Percentiles rank a stretch among this genome's conserved stretches.
Conservation (phyloP, 495 filamentous ascomycete species). For the Podospora conica region DNA sequence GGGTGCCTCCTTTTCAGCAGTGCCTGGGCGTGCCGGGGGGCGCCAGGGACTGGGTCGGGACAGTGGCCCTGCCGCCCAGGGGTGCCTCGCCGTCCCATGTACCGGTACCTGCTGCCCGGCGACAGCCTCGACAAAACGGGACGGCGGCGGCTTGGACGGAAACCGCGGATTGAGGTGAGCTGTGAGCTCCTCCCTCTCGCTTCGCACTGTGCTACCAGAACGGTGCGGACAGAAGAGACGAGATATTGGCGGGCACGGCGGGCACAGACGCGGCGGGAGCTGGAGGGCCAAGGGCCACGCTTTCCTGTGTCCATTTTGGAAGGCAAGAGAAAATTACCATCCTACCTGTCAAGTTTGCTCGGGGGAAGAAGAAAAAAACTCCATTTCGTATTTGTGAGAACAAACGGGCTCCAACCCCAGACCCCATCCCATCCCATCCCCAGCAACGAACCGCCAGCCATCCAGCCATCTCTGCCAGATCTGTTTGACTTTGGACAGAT, state of each 20-base stretch:
- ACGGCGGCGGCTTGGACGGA: background rate
- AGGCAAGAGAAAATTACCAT: background rate
- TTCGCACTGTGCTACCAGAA: slow-evolving; percentile 6
- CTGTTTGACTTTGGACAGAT: background rate
- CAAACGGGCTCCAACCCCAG: background rate
- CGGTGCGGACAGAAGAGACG: background rate
- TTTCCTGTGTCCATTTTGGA: background rate
- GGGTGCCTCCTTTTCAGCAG: slow-evolving; percentile 15
- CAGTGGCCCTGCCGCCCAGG: slow-evolving; percentile 24
- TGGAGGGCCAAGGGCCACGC: background rate
- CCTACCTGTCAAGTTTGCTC: background rate
- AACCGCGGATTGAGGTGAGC: background rate
- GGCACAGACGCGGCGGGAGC: too few species aligned
- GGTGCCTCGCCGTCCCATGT: slow-evolving; percentile 10
- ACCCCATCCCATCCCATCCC: too few species aligned
- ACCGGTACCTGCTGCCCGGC: slow-evolving; percentile 6
- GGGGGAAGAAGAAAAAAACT: background rate
- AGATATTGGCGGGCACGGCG: background rate
- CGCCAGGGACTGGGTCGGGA: slow-evolving; percentile 11
- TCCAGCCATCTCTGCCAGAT: background rate
- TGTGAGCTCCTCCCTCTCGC: background rate
- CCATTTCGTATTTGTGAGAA: background rate
- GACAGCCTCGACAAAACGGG: background rate
- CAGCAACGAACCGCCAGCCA: background rate
- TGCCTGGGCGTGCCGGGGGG: slow-evolving; percentile 11